A percentile compares a stretch with the other conserved stretches of the same genome.
These are phyloP conservation scores for Xerocomellus amylosporus DNA, from an alignment of 768 basidiomycete genomes.

Conservation along the genomic window DNA sequence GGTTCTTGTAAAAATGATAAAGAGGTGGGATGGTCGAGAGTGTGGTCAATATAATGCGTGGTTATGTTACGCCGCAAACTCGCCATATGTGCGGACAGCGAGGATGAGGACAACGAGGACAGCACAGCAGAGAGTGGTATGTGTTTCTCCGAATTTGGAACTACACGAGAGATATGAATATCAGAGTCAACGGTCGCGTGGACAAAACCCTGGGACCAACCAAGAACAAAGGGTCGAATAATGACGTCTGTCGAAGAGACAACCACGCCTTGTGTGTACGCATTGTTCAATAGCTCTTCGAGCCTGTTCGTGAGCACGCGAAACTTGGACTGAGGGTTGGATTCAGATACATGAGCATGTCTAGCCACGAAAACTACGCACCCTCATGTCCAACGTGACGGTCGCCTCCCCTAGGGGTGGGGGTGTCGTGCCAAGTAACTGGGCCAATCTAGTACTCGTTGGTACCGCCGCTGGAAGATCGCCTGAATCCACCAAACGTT, in stretches of 20 bases:
- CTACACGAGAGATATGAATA: conserved; percentile 33
- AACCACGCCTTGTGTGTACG: conserved; percentile 57
- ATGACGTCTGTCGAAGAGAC: conserved; percentile 49
- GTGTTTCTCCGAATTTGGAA: conserved; percentile 51
- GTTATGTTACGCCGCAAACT: conserved; percentile 65
- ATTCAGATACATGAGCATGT: background rate
- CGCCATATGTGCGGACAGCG: conserved; percentile 54
- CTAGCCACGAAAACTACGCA: conserved; percentile 32
- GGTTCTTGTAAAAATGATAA: conserved; percentile 38
- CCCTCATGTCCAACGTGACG: conserved; percentile 59
- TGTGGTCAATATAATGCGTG: conserved; percentile 54
- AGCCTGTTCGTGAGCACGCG: conserved; percentile 53
- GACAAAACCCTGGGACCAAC: conserved; percentile 37
- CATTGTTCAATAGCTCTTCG: conserved; percentile 71
- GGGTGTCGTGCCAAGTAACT: conserved; percentile 47
- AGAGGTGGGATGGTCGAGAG: conserved; percentile 52
- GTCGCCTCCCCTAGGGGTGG: conserved; percentile 47
- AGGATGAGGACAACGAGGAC: conserved; percentile 52
- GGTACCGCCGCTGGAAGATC: conserved; percentile 61
- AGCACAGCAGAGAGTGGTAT: conserved; percentile 55
- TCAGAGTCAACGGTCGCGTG: background rate
- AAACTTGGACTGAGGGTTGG: conserved; percentile 47
- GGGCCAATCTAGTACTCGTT: conserved; percentile 42
- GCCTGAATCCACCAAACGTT: conserved; percentile 50
- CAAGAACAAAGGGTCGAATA: conserved; percentile 51